Conservation (phyloP, 2,329 filamentous ascomycete genomes). For the Huntiella savannae region DNA sequence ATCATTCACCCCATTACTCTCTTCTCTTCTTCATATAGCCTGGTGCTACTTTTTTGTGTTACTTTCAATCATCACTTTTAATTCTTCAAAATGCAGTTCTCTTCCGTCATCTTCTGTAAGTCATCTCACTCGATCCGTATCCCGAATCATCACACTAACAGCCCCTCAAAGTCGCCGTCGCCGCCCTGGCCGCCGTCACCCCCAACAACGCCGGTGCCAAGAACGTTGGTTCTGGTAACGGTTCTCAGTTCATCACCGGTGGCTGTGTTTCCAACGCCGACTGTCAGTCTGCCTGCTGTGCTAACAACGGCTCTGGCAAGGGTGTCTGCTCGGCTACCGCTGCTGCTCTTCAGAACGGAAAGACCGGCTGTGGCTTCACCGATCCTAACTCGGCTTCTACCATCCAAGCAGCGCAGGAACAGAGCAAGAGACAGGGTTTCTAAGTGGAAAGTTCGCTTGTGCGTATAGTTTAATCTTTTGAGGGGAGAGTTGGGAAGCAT, state of each 20-base stretch:
- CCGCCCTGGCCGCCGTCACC: constrained; percentile 13
- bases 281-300: constrained; percentile 17
- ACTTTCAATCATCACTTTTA: constrained; percentile 7
- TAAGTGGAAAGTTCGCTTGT: background rate
- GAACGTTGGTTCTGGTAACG: constrained; percentile 15
- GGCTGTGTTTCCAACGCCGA: constrained; percentile 16
- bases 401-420: constrained; percentile 11
- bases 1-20: background rate
- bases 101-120: constrained; percentile 15
- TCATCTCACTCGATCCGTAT: background rate
- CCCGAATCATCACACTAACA: background rate
- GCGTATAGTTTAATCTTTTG: no score
- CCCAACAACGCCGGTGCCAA: constrained; percentile 15
- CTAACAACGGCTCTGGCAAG: constrained; percentile 13
- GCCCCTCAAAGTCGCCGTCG: constrained; percentile 11
- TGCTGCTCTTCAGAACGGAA: constrained; percentile 17
- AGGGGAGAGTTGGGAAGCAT: no score
- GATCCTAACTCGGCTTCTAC: constrained; percentile 12
- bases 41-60: constrained; percentile 1
- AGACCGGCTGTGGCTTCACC: constrained; percentile 19
- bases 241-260: constrained; percentile 18
- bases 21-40: constrained; percentile 3
- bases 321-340: constrained; percentile 17
- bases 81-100: constrained; percentile 14
- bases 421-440: constrained; percentile 11